phyloP scores from a whole-genome alignment of 768 basidiomycete species.

The Auricularia auricula-judae region DNA sequence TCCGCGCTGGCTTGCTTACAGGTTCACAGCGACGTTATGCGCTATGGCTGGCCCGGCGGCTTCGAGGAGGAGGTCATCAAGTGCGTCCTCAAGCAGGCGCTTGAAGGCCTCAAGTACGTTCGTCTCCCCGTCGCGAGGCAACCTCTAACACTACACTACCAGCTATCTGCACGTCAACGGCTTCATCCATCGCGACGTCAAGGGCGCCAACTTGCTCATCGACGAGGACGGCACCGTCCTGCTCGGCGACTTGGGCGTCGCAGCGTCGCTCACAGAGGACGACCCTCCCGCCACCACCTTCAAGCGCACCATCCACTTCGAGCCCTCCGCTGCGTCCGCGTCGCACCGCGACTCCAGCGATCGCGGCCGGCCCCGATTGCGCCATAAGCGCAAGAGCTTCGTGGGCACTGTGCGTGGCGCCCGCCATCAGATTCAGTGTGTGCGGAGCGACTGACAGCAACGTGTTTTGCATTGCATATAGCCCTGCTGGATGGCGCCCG shows the following conservation, averaged over 20 bases:
- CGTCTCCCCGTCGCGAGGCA: slow-evolving; percentile 11
- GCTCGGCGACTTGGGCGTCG: slow-evolving; percentile 86
- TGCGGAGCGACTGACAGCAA: neutral
- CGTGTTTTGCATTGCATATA: slow-evolving; percentile 11
- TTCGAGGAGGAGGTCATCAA: slow-evolving; percentile 84
- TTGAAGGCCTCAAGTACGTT: slow-evolving; percentile 79
- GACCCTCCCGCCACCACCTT: slow-evolving; percentile 12
- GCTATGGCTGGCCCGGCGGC: slow-evolving; percentile 76
- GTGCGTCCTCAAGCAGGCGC: slow-evolving; percentile 74
- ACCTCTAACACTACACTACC: slow-evolving; percentile 10
- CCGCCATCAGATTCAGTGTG: neutral
- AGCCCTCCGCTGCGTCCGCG: slow-evolving; percentile 10
- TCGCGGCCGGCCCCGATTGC: slow-evolving; percentile 26
- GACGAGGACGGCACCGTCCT: slow-evolving; percentile 87
- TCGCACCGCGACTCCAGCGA: slow-evolving; percentile 10
- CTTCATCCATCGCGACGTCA: slow-evolving; percentile 88
- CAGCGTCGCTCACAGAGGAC: slow-evolving; percentile 70
- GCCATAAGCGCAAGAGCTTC: slow-evolving; percentile 68
- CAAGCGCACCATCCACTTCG: slow-evolving; percentile 27
- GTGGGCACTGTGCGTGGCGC: slow-evolving; percentile 66
- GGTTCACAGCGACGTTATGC: slow-evolving; percentile 50
- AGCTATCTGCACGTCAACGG: slow-evolving; percentile 85
- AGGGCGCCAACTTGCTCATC: slow-evolving; percentile 87
- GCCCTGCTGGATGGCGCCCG: slow-evolving; percentile 98
- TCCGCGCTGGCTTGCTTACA: neutral